Conservation (phyloP, 352 stramenopile genomes). For the Pythium vanterpoolii region DNA sequence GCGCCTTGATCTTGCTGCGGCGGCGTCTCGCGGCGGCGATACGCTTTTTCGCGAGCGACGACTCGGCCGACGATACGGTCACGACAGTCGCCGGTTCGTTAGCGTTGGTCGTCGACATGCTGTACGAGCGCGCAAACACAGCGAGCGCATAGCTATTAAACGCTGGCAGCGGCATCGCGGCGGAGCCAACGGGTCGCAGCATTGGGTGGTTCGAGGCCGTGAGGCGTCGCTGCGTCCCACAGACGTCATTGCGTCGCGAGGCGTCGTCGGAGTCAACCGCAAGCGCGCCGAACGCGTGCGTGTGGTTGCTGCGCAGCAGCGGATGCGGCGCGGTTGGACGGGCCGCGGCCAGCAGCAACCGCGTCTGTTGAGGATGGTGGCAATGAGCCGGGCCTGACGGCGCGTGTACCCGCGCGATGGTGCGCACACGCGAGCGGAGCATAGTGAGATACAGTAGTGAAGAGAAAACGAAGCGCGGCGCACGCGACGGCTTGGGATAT, state of each 20-base stretch:
- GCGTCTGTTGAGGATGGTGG: background rate
- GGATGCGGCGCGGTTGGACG: background rate
- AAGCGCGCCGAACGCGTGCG: conserved; percentile 10
- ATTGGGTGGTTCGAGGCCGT: conserved; percentile 9
- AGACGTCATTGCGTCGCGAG: conserved; percentile 15
- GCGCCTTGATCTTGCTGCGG: conserved; percentile 76
- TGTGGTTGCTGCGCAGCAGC: conserved; percentile 4
- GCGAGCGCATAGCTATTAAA: conserved; percentile 26
- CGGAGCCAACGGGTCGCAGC: background rate
- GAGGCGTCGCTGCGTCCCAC: conserved; percentile 15
- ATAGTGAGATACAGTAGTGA: conserved; percentile 2
- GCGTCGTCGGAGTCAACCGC: conserved; percentile 7
- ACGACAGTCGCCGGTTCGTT: conserved; percentile 31
- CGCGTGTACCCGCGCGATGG: conserved; percentile 18
- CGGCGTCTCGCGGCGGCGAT: conserved; percentile 62
- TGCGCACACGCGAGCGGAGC: conserved; percentile 26
- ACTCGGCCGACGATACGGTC: conserved; percentile 31
- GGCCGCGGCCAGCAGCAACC: conserved; percentile 5
- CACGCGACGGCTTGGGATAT: conserved; percentile 5
- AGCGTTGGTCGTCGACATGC: conserved; percentile 29
- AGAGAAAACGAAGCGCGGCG: background rate
- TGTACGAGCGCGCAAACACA: conserved; percentile 41
- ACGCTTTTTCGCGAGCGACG: conserved; percentile 74
- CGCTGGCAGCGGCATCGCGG: conserved; percentile 10
- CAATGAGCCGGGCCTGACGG: conserved; percentile 9